Evolutionary conservation across 352 stramenopile genomes (phyloP).

Genomic region (Phytophthora ohioensis): DNA sequence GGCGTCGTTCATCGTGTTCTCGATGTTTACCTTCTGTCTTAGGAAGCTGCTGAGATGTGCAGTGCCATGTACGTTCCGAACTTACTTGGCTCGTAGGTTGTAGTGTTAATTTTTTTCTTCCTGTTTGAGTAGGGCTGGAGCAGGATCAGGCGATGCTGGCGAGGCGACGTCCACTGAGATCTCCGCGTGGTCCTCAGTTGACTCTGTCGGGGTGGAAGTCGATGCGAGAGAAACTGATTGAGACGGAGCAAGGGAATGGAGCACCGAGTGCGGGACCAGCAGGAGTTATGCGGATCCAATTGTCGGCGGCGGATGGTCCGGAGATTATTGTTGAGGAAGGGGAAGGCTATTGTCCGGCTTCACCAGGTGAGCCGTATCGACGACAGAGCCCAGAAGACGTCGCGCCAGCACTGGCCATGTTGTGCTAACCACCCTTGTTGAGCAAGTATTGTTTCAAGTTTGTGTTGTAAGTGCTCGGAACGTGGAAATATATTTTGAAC

Average conservation of each 20-base stretch:
- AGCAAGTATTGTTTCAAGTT: background rate
- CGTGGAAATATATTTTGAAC: too few relatives aligned
- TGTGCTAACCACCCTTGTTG: conserved; percentile 10
- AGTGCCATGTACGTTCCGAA: conserved; percentile 21
- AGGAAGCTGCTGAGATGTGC: conserved; percentile 20
- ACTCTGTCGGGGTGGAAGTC: conserved; percentile 44
- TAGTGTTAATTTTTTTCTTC: background rate
- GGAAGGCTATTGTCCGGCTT: conserved; percentile 27
- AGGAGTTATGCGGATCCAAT: conserved; percentile 35
- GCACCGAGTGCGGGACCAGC: conserved; percentile 11
- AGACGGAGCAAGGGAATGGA: conserved; percentile 38
- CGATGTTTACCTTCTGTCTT: conserved; percentile 27
- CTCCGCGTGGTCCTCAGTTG: conserved; percentile 34
- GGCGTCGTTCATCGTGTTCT: conserved; percentile 33
- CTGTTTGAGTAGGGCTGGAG: conserved; percentile 14
- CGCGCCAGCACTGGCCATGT: conserved; percentile 22
- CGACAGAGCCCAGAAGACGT: conserved; percentile 5
- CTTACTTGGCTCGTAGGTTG: background rate
- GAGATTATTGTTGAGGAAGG: conserved; percentile 34
- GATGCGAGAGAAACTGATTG: conserved; percentile 43
- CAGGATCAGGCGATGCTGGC: background rate
- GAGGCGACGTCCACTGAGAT: background rate
- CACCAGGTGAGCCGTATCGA: conserved; percentile 22
- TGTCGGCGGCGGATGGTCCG: conserved; percentile 19
- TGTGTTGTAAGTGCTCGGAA: background rate